phyloP scores from a whole-genome alignment of 768 basidiomycete genomes.

The Suillus variegatus region DNA sequence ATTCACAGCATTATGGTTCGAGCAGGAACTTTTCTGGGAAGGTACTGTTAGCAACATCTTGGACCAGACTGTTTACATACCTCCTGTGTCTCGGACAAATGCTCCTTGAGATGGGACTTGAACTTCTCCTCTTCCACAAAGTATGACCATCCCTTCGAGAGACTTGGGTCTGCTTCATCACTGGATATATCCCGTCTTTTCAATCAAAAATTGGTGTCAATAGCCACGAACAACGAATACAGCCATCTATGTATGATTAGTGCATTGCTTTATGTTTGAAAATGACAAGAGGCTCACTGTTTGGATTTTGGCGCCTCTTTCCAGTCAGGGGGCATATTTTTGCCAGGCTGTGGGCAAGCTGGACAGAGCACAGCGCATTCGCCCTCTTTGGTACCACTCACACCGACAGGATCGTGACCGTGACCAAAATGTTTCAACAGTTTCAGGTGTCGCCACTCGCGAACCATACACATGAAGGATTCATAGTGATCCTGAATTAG shows the following conservation, averaged over 20 bases:
- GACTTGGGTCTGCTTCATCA: conserved; percentile 27
- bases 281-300: neutral
- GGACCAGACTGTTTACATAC: neutral
- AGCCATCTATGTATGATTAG: conserved; percentile 26
- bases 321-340: conserved; percentile 11
- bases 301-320: neutral
- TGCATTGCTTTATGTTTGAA: neutral
- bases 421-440: conserved; percentile 15
- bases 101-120: neutral
- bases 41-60: neutral
- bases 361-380: conserved; percentile 2
- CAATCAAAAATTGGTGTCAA: conserved; percentile 36
- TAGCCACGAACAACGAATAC: conserved; percentile 25
- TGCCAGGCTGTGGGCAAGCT: conserved; percentile 11
- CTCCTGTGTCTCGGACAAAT: neutral
- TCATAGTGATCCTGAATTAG: conserved; percentile 17
- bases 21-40: conserved; percentile 4
- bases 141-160: conserved; percentile 28
- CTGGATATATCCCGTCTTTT: conserved; percentile 26
- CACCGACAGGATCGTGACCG: neutral
- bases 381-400: conserved; percentile 5
- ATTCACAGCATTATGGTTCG: neutral
- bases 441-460: conserved; percentile 20
- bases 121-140: conserved; percentile 26
- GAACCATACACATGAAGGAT: conserved; percentile 20